These are phyloP conservation scores for Alliaria petiolata DNA, from an alignment of 345 rosid genomes.

Conservation along the genomic window DNA sequence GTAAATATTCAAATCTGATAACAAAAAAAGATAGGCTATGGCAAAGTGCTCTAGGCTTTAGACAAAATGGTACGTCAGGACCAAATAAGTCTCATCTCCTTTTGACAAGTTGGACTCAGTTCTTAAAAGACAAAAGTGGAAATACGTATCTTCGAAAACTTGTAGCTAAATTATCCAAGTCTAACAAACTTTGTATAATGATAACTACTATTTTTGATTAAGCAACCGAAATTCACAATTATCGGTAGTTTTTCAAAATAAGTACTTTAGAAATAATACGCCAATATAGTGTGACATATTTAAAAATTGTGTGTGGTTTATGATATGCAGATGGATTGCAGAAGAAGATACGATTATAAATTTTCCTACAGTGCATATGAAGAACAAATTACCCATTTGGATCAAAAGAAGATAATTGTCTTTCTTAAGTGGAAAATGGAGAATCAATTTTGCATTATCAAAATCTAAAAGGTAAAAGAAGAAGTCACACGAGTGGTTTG, in stretches of 20 bases:
- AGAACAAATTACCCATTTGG: constrained; percentile 85
- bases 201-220: too few relatives aligned
- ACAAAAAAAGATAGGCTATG: background rate
- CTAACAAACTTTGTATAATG: background rate
- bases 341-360: constrained; percentile 78
- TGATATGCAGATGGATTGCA: constrained; percentile 71
- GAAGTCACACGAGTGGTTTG: constrained; percentile 19
- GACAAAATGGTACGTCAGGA: constrained; percentile 2
- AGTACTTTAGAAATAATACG: too few relatives aligned
- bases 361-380: constrained; percentile 93
- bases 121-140: background rate
- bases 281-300: background rate
- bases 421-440: too few relatives aligned
- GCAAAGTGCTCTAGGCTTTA: constrained; percentile 20
- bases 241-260: too few relatives aligned
- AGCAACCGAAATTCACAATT: background rate
- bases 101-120: constrained; percentile 16
- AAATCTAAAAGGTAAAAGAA: constrained; percentile 1
- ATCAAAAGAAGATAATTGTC: constrained; percentile 46
- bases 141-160: background rate
- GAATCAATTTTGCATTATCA: constrained; percentile 6
- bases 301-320: too few relatives aligned
- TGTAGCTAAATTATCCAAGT: background rate
- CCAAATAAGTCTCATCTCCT: constrained; percentile 18
- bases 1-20: background rate